These are phyloP conservation scores for Ustilago esculenta DNA, from an alignment of 1,284 basidiomycete genomes.

Conservation along the genomic window DNA sequence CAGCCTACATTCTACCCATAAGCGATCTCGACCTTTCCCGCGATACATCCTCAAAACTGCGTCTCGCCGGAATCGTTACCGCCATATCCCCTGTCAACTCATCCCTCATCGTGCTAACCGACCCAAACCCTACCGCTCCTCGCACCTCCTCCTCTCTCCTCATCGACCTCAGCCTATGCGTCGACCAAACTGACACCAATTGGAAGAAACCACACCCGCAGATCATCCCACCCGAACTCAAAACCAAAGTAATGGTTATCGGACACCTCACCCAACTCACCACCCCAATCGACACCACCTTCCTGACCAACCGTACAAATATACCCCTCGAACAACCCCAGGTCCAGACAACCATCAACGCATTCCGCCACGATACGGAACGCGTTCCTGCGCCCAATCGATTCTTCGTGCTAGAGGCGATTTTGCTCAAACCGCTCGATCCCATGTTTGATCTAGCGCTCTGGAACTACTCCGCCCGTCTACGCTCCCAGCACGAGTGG, in stretches of 20 bases:
- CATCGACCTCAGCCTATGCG: conserved; percentile 33
- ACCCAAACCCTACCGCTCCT: neutral
- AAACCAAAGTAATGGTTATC: conserved; percentile 26
- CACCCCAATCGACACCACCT: neutral
- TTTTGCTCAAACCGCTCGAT: conserved; percentile 18
- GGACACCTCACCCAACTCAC: conserved; percentile 8
- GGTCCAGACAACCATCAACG: neutral
- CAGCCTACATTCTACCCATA: conserved; percentile 30
- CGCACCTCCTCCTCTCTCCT: conserved; percentile 1
- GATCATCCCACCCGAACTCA: conserved; percentile 15
- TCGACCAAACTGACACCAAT: neutral
- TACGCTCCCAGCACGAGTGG: conserved; percentile 8
- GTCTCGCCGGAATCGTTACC: conserved; percentile 26
- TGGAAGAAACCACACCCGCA: neutral
- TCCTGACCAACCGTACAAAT: neutral
- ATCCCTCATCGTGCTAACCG: conserved; percentile 18
- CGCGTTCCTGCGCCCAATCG: conserved; percentile 2
- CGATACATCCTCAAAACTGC: conserved; percentile 19
- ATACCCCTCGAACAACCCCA: neutral
- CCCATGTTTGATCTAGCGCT: conserved; percentile 20
- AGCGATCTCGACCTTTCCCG: conserved; percentile 22
- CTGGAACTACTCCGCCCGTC: conserved; percentile 29
- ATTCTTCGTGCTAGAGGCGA: conserved; percentile 30
- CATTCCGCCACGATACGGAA: neutral
- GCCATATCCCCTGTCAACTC: conserved; percentile 10